Evolutionary conservation across 345 rosid genomes (phyloP).

Genomic region (Boechera stricta): DNA sequence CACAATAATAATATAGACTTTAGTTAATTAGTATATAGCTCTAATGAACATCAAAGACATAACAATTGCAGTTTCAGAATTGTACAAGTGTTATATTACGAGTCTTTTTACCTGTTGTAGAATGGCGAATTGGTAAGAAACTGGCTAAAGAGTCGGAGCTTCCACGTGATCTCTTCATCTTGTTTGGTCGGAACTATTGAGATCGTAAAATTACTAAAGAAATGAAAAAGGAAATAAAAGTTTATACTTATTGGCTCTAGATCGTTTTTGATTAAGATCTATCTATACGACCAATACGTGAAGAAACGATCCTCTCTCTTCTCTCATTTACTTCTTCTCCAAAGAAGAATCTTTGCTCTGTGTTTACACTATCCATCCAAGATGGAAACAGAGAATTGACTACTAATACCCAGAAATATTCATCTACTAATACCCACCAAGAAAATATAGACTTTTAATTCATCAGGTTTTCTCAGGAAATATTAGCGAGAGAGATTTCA

Average conservation of each 20-base stretch:
- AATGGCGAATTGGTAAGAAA: conserved; percentile 75
- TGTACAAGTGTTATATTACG: not conserved
- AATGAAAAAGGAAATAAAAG: not conserved
- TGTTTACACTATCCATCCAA: conserved; percentile 10
- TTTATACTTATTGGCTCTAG: not conserved
- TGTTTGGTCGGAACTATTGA: conserved; percentile 27
- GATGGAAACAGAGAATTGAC: conserved; percentile 10
- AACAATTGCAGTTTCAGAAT: not conserved
- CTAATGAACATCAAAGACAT: not conserved
- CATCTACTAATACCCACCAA: conserved; percentile 5
- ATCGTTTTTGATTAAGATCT: conserved; percentile 26
- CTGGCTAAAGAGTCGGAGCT: conserved; percentile 90
- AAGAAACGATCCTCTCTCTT: conserved; percentile 24
- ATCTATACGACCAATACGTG: conserved; percentile 23
- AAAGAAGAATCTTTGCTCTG: conserved; percentile 28
- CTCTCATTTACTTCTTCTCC: conserved; percentile 3
- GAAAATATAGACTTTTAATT: not conserved
- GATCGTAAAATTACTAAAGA: conserved; percentile 1
- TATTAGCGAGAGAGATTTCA: not conserved
- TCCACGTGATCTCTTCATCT: conserved; percentile 83
- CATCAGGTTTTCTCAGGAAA: not conserved
- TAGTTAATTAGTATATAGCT: not conserved
- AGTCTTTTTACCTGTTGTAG: conserved; percentile 58
- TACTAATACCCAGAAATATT: not conserved
- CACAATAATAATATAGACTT: not conserved